Percentiles rank a stretch among this genome's conserved stretches.
Evolutionary conservation across 306 rosid species (phyloP).

Genomic region (Cercis canadensis): DNA sequence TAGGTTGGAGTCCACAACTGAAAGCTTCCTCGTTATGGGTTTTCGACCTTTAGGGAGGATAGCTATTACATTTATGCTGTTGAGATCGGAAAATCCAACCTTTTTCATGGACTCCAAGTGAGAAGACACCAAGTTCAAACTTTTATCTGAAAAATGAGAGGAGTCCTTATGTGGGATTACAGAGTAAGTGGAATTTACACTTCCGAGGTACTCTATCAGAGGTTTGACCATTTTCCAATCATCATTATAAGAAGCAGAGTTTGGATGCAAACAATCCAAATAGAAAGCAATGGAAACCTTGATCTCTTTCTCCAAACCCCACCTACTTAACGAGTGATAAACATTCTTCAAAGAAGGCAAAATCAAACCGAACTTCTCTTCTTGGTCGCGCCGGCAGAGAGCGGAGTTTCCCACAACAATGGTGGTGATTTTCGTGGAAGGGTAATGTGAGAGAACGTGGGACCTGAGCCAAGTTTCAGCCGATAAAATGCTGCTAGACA

Average conservation of each 20-base stretch:
- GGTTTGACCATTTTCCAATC: conserved; percentile 51
- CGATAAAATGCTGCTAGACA: conserved; percentile 59
- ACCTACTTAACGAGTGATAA: conserved; percentile 70
- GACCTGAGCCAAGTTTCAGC: conserved; percentile 84
- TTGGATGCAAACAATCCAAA: conserved; percentile 43
- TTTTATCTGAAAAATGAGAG: conserved; percentile 48
- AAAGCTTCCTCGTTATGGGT: conserved; percentile 61
- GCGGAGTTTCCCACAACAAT: conserved; percentile 53
- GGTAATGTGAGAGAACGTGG: conserved; percentile 70
- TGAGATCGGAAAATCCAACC: conserved; percentile 55
- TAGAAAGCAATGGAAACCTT: conserved; percentile 65
- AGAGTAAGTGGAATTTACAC: conserved; percentile 65
- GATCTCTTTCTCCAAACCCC: conserved; percentile 83
- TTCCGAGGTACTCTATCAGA: conserved; percentile 53
- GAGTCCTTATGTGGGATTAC: conserved; percentile 47
- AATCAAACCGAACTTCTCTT: conserved; percentile 37
- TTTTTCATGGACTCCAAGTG: conserved; percentile 59
- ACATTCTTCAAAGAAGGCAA: conserved; percentile 68
- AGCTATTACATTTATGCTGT: conserved; percentile 45
- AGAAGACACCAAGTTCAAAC: conserved; percentile 47
- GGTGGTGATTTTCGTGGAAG: conserved; percentile 67
- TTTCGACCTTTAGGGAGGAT: conserved; percentile 39
- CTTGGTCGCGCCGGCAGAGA: conserved; percentile 52
- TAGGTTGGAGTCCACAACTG: conserved; percentile 39
- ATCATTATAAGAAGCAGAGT: conserved; percentile 32